A percentile compares a stretch with the other conserved stretches of the same genome.
phyloP scores from a whole-genome alignment of 164 flowering plant species.

The Vitis rupestris region DNA sequence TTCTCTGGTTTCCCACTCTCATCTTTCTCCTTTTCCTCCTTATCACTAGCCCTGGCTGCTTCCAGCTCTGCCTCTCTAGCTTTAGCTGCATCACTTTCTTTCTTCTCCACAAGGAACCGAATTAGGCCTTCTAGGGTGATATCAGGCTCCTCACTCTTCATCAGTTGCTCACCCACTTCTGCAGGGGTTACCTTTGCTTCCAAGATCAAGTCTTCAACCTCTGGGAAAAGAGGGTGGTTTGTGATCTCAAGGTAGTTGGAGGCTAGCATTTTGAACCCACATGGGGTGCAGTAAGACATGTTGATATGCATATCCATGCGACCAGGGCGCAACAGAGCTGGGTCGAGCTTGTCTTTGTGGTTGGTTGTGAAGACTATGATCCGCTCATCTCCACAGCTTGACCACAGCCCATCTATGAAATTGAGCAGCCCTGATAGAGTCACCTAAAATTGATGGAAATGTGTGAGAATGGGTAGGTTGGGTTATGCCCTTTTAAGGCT shows the following conservation, averaged over 20 bases:
- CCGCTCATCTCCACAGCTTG: constrained; percentile 47
- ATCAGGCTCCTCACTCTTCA: constrained; percentile 27
- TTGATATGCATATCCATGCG: constrained; percentile 54
- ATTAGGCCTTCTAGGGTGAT: constrained; percentile 22
- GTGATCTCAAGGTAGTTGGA: constrained; percentile 32
- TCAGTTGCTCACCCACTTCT: constrained; percentile 33
- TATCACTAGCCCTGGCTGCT: not conserved
- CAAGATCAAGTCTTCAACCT: constrained; percentile 25
- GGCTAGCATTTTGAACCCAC: constrained; percentile 42
- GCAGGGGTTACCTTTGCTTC: constrained; percentile 32
- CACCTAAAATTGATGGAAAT: constrained; percentile 14
- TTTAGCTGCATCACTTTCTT: not conserved
- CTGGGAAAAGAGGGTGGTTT: constrained; percentile 29
- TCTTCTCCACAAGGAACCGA: constrained; percentile 23
- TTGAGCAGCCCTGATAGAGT: constrained; percentile 46
- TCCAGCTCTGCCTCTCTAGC: not conserved
- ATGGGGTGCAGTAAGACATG: constrained; percentile 51
- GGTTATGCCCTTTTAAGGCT: not conserved
- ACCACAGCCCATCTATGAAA: constrained; percentile 46
- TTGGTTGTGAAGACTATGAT: constrained; percentile 54
- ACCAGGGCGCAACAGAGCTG: constrained; percentile 44
- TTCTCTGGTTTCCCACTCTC: not conserved
- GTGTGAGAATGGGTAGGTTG: not conserved
- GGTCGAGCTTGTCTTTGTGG: constrained; percentile 40
- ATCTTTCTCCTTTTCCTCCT: not conserved